Conservation (phyloP, 2,329 filamentous ascomycete genomes). For the Pseudogymnoascus verrucosus region DNA sequence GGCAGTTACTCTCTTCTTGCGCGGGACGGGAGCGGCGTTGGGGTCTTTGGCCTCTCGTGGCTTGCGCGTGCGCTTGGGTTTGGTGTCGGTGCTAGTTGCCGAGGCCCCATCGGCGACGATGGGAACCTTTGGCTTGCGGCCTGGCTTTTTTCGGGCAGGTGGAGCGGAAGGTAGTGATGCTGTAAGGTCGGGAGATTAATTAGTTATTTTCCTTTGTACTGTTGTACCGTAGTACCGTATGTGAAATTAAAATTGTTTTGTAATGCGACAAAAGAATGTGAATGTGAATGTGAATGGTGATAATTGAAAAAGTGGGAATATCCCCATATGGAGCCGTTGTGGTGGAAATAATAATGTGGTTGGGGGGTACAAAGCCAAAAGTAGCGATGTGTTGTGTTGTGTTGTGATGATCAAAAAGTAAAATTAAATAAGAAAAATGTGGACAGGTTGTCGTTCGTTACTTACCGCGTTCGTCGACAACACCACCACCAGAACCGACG, state of each 20-base stretch:
- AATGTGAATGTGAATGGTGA: background rate
- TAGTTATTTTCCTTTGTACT: background rate
- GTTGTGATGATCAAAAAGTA: background rate
- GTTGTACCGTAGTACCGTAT: too few species aligned
- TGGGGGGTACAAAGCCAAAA: background rate
- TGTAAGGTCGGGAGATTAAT: background rate
- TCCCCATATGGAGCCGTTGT: background rate
- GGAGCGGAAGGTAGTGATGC: background rate
- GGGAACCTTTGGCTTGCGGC: conserved; percentile 52
- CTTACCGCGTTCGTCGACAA: conserved; percentile 5
- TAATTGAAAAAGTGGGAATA: background rate
- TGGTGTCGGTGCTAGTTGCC: conserved; percentile 35
- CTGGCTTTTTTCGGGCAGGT: conserved; percentile 48
- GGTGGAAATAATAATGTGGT: background rate
- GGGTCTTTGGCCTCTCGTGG: conserved; percentile 52
- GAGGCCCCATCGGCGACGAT: conserved; percentile 35
- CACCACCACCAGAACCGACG: conserved; percentile 18
- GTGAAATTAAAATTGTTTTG: too few species aligned
- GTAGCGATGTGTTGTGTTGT: background rate
- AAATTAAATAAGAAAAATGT: background rate
- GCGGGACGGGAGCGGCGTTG: conserved; percentile 45
- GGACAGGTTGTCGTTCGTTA: background rate
- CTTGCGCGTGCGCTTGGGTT: conserved; percentile 39
- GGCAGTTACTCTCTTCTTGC: conserved; percentile 43
- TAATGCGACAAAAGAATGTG: background rate